Conservation (phyloP, 108 stramenopile genomes). For the Craspedostauros australis region DNA sequence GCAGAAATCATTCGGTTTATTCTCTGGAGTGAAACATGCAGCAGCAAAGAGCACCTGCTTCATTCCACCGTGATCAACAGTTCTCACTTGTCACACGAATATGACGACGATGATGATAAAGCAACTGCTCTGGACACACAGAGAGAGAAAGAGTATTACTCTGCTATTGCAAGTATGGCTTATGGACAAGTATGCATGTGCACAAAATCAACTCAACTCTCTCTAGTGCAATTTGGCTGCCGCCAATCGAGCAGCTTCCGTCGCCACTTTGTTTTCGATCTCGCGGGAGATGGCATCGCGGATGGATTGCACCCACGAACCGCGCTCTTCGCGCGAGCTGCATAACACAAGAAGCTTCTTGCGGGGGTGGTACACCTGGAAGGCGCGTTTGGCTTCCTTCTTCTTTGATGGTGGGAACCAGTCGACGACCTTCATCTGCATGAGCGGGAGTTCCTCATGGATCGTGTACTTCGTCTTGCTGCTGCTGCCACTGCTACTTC, state of each 20-base stretch:
- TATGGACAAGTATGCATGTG: too few relatives aligned
- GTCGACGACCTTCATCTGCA: conserved; percentile 82
- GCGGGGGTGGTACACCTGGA: conserved; percentile 87
- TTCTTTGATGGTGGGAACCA: conserved; percentile 39
- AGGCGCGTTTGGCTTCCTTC: conserved; percentile 46
- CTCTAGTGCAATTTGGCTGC: conserved; percentile 11
- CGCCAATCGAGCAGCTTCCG: conserved; percentile 35
- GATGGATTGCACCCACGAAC: conserved; percentile 30
- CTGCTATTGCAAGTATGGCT: too few relatives aligned
- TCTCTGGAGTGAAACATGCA: too few relatives aligned
- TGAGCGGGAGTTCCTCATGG: conserved; percentile 85
- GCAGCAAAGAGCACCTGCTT: too few relatives aligned
- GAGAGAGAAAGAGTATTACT: too few relatives aligned
- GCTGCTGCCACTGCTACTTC: not conserved
- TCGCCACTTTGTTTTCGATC: conserved; percentile 27
- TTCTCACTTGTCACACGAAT: too few relatives aligned
- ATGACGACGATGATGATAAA: too few relatives aligned
- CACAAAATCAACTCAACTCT: not conserved
- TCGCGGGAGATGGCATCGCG: conserved; percentile 31
- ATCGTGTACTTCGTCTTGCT: conserved; percentile 21
- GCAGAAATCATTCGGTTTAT: too few relatives aligned
- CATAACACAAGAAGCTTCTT: conserved; percentile 84
- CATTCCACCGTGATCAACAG: too few relatives aligned
- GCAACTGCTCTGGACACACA: too few relatives aligned
- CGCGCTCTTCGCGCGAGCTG: conserved; percentile 14